phyloP scores from a whole-genome alignment of 208 protist species.

The Pavlovales sp. region DNA sequence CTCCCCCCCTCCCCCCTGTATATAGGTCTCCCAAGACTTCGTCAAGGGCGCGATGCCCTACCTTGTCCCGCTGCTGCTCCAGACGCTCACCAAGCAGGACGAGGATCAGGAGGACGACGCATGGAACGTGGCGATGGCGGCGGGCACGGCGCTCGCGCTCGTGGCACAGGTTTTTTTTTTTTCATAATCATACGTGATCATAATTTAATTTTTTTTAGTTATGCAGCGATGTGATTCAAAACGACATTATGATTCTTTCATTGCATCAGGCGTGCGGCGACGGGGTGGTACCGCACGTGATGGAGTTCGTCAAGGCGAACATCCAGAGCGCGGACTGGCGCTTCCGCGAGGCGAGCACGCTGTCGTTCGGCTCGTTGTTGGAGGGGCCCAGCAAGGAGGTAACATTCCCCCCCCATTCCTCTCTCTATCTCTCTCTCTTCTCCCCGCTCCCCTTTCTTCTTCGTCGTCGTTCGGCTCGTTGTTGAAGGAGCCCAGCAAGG shows the following conservation, averaged over 20 bases:
- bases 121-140: conserved; percentile 86
- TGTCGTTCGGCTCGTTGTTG: conserved; percentile 91
- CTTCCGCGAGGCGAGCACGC: conserved; percentile 84
- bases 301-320: conserved; percentile 85
- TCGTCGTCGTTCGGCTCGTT: conserved; percentile 92
- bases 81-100: conserved; percentile 70
- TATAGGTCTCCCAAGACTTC: conserved; percentile 71
- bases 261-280: conserved; percentile 52
- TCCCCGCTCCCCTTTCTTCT: too few species aligned
- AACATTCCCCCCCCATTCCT: too few species aligned
- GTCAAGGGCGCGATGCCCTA: conserved; percentile 71
- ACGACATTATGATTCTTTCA: too few species aligned
- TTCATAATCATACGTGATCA: too few species aligned
- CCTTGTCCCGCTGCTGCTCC: conserved; percentile 76
- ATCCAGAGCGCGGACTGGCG: conserved; percentile 82
- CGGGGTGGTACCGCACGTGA: conserved; percentile 71
- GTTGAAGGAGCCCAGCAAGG: conserved; percentile 78
- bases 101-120: conserved; percentile 82
- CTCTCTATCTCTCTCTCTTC: too few species aligned
- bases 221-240: too few species aligned
- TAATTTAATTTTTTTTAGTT: conserved; percentile 34
- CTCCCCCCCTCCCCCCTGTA: too few species aligned
- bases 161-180: too few species aligned
- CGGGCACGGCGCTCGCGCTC: conserved; percentile 77
- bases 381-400: conserved; percentile 75